A percentile compares a stretch with the other conserved stretches of the same genome.
These are phyloP conservation scores for Immersiporthe knoxdaviesiana DNA, from an alignment of 2,329 filamentous ascomycete genomes.

Conservation along the genomic window DNA sequence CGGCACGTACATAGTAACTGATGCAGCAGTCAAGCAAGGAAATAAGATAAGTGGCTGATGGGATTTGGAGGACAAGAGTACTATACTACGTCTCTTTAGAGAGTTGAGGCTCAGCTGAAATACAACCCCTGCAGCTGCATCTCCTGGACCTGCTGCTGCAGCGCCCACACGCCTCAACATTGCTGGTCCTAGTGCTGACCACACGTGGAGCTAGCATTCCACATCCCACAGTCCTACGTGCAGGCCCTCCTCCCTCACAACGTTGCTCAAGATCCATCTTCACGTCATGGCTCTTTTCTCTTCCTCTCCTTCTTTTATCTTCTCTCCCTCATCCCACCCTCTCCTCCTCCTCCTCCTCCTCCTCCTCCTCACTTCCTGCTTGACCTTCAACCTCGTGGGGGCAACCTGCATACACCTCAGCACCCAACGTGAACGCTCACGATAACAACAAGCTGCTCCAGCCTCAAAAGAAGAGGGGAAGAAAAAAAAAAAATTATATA, in stretches of 20 bases:
- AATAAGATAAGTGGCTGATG: background rate
- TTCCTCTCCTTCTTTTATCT: background rate
- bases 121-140: slow-evolving; percentile 14
- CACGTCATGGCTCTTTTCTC: background rate
- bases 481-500: background rate
- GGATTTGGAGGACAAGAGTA: no score
- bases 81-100: no score
- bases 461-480: background rate
- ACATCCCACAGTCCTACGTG: background rate
- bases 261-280: background rate
- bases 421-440: background rate
- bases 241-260: background rate
- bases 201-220: slow-evolving; percentile 11
- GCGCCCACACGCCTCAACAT: slow-evolving; percentile 22
- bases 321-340: background rate
- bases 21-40: background rate
- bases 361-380: no score
- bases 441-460: no score
- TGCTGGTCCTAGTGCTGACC: slow-evolving; percentile 27
- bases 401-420: background rate
- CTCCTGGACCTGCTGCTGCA: no score
- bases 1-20: no score
- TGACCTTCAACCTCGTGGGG: no score
- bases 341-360: background rate
- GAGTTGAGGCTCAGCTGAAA: slow-evolving; percentile 28